Conservation (phyloP, 1,139 yeast genomes). For the Pneumocystis canis region DNA sequence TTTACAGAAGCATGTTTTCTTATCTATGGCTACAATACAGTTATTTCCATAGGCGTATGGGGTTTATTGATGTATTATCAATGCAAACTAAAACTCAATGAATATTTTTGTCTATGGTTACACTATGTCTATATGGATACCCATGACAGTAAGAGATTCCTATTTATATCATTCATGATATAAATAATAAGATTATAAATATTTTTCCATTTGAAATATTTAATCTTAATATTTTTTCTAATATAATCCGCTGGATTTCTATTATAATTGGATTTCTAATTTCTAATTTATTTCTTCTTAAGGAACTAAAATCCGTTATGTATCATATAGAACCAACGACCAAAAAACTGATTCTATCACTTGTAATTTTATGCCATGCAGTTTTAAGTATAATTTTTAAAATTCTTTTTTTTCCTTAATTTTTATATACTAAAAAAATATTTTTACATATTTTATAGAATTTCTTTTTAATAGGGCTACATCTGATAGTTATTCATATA, state of each 20-base stretch:
- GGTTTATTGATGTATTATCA: conserved; percentile 32
- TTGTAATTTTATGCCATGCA: conserved; percentile 25
- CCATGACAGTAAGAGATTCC: conserved; percentile 34
- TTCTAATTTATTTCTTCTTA: conserved; percentile 26
- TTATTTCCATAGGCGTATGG: conserved; percentile 45
- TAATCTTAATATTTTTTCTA: conserved; percentile 24
- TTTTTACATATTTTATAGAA: neutral
- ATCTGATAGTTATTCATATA: neutral
- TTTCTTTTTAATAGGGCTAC: neutral
- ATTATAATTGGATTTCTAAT: conserved; percentile 26
- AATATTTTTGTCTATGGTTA: conserved; percentile 52
- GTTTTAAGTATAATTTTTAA: conserved; percentile 28
- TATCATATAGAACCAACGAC: conserved; percentile 23
- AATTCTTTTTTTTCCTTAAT: conserved; percentile 22
- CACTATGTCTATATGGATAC: conserved; percentile 65
- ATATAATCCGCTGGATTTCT: conserved; percentile 27
- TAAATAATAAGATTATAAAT: conserved; percentile 23
- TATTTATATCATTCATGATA: neutral
- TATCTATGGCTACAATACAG: conserved; percentile 57
- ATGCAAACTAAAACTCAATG: conserved; percentile 26
- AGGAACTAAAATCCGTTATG: conserved; percentile 25
- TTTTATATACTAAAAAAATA: neutral
- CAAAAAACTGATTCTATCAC: conserved; percentile 22
- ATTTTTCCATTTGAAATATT: conserved; percentile 28
- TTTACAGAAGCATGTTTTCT: conserved; percentile 51